These are phyloP conservation scores for Murraya paniculata DNA, from an alignment of 345 rosid genomes.

Conservation along the genomic window DNA sequence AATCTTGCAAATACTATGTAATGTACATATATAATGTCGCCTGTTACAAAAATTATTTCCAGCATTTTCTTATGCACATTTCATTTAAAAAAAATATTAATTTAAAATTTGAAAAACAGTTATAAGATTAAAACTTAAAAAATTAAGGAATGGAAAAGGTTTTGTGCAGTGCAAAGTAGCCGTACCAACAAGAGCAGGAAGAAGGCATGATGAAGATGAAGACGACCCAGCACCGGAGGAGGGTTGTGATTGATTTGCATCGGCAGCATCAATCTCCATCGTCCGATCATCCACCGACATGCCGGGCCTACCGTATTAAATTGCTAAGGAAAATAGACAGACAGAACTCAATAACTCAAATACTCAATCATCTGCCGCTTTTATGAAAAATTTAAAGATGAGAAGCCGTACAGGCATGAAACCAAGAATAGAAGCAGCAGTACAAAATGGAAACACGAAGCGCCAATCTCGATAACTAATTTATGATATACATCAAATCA, in stretches of 20 bases:
- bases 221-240: neutral
- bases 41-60: no score
- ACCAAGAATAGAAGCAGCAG: neutral
- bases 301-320: neutral
- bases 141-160: neutral
- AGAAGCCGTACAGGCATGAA: neutral
- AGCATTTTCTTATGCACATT: no score
- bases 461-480: slow-evolving; percentile 3
- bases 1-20: no score
- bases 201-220: neutral
- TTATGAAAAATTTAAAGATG: neutral
- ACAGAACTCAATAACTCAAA: neutral
- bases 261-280: neutral
- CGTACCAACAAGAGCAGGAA: neutral
- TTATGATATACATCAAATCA: neutral
- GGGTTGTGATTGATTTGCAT: neutral
- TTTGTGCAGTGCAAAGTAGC: neutral
- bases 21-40: no score
- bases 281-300: slow-evolving; percentile 8
- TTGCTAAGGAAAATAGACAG: neutral
- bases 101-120: neutral
- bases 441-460: no score
- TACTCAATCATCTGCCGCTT: neutral
- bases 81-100: neutral
- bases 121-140: neutral